These are phyloP conservation scores for Cryoendolithus antarcticus DNA, from an alignment of 2,329 filamentous ascomycete species.

Conservation along the genomic window DNA sequence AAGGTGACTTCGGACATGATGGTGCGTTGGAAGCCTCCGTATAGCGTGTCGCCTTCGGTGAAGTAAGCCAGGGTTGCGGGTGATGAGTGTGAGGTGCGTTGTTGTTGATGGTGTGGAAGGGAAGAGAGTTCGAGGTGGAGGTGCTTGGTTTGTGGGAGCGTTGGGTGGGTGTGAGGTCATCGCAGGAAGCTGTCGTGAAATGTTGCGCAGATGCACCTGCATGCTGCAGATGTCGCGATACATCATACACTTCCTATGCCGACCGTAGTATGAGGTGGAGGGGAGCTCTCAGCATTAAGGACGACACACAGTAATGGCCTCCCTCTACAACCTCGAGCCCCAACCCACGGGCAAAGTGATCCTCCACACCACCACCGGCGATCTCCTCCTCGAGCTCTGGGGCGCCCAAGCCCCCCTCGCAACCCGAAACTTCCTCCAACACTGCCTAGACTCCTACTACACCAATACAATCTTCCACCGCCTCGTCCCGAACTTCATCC, in stretches of 20 bases:
- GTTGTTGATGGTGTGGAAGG: not conserved
- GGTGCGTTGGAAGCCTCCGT: conserved; percentile 40
- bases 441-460: conserved; percentile 92
- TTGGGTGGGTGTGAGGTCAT: not conserved
- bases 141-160: not conserved
- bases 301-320: conserved; percentile 50
- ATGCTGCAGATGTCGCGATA: not conserved
- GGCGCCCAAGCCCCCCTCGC: conserved; percentile 86
- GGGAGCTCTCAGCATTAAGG: not conserved
- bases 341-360: conserved; percentile 87
- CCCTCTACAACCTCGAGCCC: conserved; percentile 87
- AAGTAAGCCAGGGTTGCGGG: conserved; percentile 5
- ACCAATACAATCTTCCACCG: conserved; percentile 89
- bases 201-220: not conserved
- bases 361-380: conserved; percentile 78
- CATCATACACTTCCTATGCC: not conserved
- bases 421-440: conserved; percentile 89
- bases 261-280: not conserved
- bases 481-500: conserved; percentile 77
- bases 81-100: not conserved
- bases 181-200: not conserved
- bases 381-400: conserved; percentile 85
- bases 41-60: conserved; percentile 12
- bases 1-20: conserved; percentile 66
- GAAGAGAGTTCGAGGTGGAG: not conserved